A percentile compares a stretch with the other conserved stretches of the same genome.
Evolutionary conservation across 2,329 filamentous ascomycete genomes (phyloP).

Genomic region (Monilinia vaccinii-corymbosi): DNA sequence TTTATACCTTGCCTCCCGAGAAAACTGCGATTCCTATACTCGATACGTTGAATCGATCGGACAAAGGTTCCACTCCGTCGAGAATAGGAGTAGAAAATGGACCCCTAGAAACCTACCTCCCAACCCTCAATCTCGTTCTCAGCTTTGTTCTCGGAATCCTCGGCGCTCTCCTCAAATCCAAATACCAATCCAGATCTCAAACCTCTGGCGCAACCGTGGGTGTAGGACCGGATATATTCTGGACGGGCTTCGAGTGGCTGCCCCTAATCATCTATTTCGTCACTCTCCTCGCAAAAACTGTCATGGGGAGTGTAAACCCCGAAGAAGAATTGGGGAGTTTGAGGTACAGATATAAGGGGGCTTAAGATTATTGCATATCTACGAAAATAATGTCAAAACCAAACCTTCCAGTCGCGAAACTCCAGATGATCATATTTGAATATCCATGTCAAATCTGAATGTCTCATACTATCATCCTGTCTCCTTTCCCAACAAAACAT

Average conservation of each 20-base stretch:
- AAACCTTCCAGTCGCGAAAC: not conserved
- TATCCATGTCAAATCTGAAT: not conserved
- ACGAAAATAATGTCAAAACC: not conserved
- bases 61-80: not conserved
- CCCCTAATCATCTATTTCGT: conserved; percentile 52
- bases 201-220: conserved; percentile 12
- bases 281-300: conserved; percentile 51
- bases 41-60: conserved; percentile 30
- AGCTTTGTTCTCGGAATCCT: conserved; percentile 42
- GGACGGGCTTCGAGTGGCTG: conserved; percentile 40
- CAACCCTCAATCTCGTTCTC: conserved; percentile 51
- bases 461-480: not conserved
- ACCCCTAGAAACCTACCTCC: conserved; percentile 49
- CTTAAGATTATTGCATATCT: conserved; percentile 31
- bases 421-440: not conserved
- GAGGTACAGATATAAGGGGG: conserved; percentile 60
- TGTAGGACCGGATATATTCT: conserved; percentile 20
- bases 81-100: conserved; percentile 21
- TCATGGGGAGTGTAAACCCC: conserved; percentile 62
- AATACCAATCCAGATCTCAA: not conserved
- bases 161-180: conserved; percentile 23
- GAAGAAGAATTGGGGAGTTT: conserved; percentile 50
- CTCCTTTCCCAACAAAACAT: not conserved
- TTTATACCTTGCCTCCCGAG: conserved; percentile 46
- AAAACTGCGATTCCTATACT: conserved; percentile 43